phyloP scores from a whole-genome alignment of 2,329 filamentous ascomycete species.

The Diplodia sapinea region DNA sequence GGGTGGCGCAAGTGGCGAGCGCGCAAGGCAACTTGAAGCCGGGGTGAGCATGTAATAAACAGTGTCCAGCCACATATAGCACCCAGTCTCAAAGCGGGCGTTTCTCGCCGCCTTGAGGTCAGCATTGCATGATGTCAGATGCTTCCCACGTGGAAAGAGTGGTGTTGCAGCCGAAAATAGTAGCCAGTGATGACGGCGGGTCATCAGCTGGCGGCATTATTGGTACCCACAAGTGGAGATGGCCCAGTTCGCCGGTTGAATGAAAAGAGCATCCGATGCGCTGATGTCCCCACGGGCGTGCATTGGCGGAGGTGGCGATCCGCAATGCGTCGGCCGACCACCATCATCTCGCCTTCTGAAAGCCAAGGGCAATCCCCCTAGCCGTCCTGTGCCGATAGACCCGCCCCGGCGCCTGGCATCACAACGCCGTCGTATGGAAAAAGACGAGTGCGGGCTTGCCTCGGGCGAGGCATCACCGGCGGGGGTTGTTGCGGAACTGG shows the following conservation, averaged over 20 bases:
- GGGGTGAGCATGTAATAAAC: background rate
- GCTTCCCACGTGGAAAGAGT: background rate
- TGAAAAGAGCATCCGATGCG: conserved; percentile 5
- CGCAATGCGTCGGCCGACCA: conserved; percentile 4
- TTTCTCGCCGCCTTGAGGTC: background rate
- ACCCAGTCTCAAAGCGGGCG: background rate
- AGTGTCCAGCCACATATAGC: background rate
- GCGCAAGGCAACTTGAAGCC: background rate
- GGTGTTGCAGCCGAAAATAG: conserved; percentile 2
- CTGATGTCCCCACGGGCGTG: conserved; percentile 13
- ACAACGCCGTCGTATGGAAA: background rate
- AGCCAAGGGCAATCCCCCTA: conserved; percentile 29
- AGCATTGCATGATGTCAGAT: background rate
- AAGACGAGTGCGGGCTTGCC: background rate
- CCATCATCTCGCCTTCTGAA: conserved; percentile 26
- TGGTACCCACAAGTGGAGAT: conserved; percentile 14
- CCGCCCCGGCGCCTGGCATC: conserved; percentile 10
- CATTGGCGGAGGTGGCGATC: conserved; percentile 12
- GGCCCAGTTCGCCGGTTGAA: background rate
- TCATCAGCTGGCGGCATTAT: conserved; percentile 1
- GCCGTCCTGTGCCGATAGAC: conserved; percentile 10
- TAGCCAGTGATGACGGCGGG: no score
- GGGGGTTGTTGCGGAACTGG: conserved; percentile 44
- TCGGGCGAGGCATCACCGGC: background rate
- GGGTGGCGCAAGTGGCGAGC: background rate